Percentiles rank a stretch among this genome's conserved stretches.
These are phyloP conservation scores for Amborella trichopoda DNA, from an alignment of 164 flowering plant genomes.

Conservation along the genomic window DNA sequence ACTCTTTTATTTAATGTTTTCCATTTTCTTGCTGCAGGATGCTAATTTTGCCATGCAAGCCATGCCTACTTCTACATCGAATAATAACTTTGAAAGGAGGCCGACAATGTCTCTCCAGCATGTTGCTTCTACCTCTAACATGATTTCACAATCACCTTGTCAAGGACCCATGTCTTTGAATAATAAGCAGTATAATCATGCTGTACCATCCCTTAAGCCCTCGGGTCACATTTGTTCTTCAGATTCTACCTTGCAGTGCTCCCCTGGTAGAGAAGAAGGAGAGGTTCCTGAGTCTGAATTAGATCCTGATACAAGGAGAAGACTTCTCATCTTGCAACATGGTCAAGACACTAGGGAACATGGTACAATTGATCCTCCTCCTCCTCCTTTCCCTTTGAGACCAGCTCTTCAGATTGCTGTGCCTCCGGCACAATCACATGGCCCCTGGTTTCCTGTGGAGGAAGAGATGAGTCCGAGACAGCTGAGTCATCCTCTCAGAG, in stretches of 20 bases:
- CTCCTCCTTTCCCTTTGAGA: conserved; percentile 50
- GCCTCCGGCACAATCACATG: conserved; percentile 38
- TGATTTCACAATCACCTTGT: conserved; percentile 22
- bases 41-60: conserved; percentile 15
- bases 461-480: conserved; percentile 63
- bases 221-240: conserved; percentile 25
- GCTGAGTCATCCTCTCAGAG: conserved; percentile 38
- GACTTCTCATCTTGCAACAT: conserved; percentile 95
- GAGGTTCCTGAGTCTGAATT: conserved; percentile 97
- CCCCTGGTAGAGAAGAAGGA: conserved; percentile 98
- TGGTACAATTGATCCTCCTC: conserved; percentile 41
- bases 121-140: conserved; percentile 28
- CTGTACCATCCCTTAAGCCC: conserved; percentile 32
- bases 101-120: conserved; percentile 34
- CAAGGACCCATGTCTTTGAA: conserved; percentile 35
- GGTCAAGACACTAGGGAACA: conserved; percentile 83
- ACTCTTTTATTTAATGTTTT: too few species aligned
- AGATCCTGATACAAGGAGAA: conserved; percentile 97
- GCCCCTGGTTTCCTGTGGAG: conserved; percentile 56
- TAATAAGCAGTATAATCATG: conserved; percentile 31
- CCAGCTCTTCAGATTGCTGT: conserved; percentile 46
- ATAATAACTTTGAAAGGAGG: conserved; percentile 43
- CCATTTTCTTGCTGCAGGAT: conserved; percentile 36
- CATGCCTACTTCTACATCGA: conserved; percentile 31
- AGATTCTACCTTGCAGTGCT: conserved; percentile 62